Conservation (phyloP, 2,329 filamentous ascomycete genomes). For the Mycogone perniciosa region DNA sequence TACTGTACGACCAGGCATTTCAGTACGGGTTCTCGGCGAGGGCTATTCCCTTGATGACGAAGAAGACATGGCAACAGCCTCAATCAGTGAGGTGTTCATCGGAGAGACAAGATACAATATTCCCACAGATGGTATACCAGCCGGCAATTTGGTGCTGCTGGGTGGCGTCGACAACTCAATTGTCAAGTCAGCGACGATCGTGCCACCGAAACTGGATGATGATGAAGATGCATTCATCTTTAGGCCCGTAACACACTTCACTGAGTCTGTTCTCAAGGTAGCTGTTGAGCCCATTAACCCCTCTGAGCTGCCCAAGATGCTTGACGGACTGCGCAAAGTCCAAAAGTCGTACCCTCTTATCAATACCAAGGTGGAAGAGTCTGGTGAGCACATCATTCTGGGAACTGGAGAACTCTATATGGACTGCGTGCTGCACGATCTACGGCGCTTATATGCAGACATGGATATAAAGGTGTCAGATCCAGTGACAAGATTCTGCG, state of each 20-base stretch:
- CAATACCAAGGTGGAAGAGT: constrained; percentile 95
- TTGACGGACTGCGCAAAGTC: constrained; percentile 91
- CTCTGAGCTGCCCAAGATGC: constrained; percentile 96
- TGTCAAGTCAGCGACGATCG: constrained; percentile 90
- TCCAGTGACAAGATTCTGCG: constrained; percentile 93
- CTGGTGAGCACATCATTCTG: constrained; percentile 89
- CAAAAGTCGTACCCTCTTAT: constrained; percentile 97
- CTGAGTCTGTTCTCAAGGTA: constrained; percentile 95
- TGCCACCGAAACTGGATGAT: constrained; percentile 72
- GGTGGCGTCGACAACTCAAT: constrained; percentile 95
- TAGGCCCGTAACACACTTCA: constrained; percentile 87
- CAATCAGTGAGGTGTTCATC: constrained; percentile 80
- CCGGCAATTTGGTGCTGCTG: constrained; percentile 88
- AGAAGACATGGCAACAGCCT: constrained; percentile 90
- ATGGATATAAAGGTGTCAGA: constrained; percentile 99
- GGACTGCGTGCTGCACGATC: constrained; percentile 95
- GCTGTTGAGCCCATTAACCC: constrained; percentile 98
- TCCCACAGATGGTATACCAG: constrained; percentile 82
- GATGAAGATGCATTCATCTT: constrained; percentile 95
- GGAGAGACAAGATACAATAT: constrained; percentile 91
- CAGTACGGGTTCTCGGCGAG: constrained; percentile 88
- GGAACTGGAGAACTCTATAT: constrained; percentile 99
- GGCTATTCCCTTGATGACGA: constrained; percentile 95
- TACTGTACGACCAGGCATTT: constrained; percentile 71
- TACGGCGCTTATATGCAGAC: constrained; percentile 88